Conservation (phyloP, 805 yeast species). For the Kuraishia borneana region DNA sequence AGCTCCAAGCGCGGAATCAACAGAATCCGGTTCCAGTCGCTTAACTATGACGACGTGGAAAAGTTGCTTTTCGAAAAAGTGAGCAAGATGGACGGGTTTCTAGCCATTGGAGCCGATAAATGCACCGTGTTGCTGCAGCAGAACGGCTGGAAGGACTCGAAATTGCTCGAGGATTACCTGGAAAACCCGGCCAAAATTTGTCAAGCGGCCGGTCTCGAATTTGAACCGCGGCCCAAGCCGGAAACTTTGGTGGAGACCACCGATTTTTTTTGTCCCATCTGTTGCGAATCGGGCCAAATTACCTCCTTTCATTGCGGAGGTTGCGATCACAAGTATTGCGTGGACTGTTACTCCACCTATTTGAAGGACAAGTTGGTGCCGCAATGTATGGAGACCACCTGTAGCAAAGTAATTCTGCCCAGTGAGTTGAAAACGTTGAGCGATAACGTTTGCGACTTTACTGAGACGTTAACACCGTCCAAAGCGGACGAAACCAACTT, state of each 20-base stretch:
- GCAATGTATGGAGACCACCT: constrained; percentile 54
- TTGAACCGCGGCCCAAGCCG: constrained; percentile 18
- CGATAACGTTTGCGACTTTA: constrained; percentile 8
- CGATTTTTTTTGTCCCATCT: constrained; percentile 47
- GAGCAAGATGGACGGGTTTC: constrained; percentile 20
- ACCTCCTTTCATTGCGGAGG: constrained; percentile 32
- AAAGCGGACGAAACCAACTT: constrained; percentile 2
- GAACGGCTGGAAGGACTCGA: constrained; percentile 50
- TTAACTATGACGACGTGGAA: constrained; percentile 20
- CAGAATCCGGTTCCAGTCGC: constrained; percentile 15
- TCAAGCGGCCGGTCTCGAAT: constrained; percentile 17
- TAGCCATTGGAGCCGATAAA: constrained; percentile 25
- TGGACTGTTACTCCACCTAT: constrained; percentile 56
- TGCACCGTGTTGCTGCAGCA: constrained; percentile 32
- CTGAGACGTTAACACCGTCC: constrained; percentile 2
- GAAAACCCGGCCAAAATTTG: constrained; percentile 14
- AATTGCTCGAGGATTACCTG: constrained; percentile 37
- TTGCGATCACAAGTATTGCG: constrained; percentile 68
- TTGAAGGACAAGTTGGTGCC: constrained; percentile 36
- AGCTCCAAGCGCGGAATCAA: constrained; percentile 3
- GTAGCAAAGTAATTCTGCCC: constrained; percentile 31
- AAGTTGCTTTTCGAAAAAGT: constrained; percentile 16
- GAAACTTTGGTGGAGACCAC: constrained; percentile 7
- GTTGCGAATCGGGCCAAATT: constrained; percentile 35
- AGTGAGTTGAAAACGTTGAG: constrained; percentile 23